These are phyloP conservation scores for Thermothelomyces thermophilus DNA, from an alignment of 2,329 filamentous ascomycete genomes.

Conservation along the genomic window DNA sequence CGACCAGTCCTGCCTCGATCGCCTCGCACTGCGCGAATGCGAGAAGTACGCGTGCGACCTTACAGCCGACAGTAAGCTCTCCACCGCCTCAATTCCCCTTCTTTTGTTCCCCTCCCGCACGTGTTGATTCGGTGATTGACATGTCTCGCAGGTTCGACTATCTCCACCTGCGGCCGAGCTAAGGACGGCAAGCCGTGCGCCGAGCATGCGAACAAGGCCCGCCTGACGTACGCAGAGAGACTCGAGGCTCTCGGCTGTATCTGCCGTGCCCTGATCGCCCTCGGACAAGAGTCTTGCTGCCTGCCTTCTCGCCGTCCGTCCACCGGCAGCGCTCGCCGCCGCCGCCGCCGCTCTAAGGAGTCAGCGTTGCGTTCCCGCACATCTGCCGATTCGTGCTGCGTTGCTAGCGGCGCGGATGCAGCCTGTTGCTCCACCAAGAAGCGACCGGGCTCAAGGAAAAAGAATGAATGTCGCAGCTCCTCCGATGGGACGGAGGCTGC, in stretches of 20 bases:
- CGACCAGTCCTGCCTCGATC: slow-evolving; percentile 37
- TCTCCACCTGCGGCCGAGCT: slow-evolving; percentile 8
- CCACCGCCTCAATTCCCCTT: neutral
- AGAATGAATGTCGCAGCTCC: too few species aligned
- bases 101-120: neutral
- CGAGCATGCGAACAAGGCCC: slow-evolving; percentile 32
- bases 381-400: slow-evolving; percentile 24
- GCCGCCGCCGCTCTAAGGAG: slow-evolving; percentile 19
- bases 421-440: too few species aligned
- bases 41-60: slow-evolving; percentile 4
- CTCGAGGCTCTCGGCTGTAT: slow-evolving; percentile 47
- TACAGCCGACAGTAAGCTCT: neutral
- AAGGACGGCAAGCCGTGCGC: slow-evolving; percentile 31
- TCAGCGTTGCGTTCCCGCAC: neutral
- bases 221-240: slow-evolving; percentile 35
- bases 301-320: slow-evolving; percentile 26
- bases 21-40: slow-evolving; percentile 39
- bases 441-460: too few species aligned
- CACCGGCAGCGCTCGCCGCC: slow-evolving; percentile 18
- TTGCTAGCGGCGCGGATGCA: too few species aligned
- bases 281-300: slow-evolving; percentile 48
- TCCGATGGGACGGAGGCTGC: too few species aligned
- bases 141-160: neutral
- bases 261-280: slow-evolving; percentile 44
- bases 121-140: neutral